Base-by-base conservation (phyloP, 129 eudicot genomes). In the Scalesia atractyloides region DNA sequence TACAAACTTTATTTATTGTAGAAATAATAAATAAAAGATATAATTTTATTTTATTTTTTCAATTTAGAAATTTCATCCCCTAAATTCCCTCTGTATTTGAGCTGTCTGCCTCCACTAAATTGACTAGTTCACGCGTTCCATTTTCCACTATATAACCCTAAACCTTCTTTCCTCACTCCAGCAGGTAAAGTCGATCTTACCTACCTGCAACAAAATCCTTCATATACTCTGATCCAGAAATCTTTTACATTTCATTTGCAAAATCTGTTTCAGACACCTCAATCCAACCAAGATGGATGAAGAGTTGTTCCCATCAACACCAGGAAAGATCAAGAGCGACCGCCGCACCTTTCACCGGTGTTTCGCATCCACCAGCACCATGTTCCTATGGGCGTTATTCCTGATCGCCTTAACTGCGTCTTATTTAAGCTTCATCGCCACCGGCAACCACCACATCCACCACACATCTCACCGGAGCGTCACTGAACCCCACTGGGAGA, bases 321-420 rank as follows among this genome's bases (percentile, higher is more conserved):
- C 86, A 7, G 83, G 83, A 6, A 82, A 78, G 66, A 73, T 82
- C 1, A 82, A 82, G 66, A 82, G 76, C 34, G 82, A 82, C 22
- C 75, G 82, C 3, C 72, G 80, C 13, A 51, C 79, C 0, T 69
- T 82, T 7, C 53, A 74, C 54, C 72, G 86, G 5, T 82, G 86
- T 22, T 73, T 78, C 53, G 80, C 80, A 0, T 82, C 86, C 65
- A 82, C 86, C 24, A 68, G 83, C 48, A 78, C 86, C 4, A 54
- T 82, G 74, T 82, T 82, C 47, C 69, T 82, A 7, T 82, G 78
- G 74, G 83, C 77, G 0, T 37, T 82, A 14, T 82, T 82, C 50
- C 13, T 82, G 10, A 69, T 82, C 5, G 86, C 83, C 2, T 15
- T 82, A 68, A 82, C 86, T 26, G 86, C 80, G 24, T 73, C 86